phyloP scores from a whole-genome alignment of 1,284 basidiomycete genomes.

The Irpex rosettiformis region DNA sequence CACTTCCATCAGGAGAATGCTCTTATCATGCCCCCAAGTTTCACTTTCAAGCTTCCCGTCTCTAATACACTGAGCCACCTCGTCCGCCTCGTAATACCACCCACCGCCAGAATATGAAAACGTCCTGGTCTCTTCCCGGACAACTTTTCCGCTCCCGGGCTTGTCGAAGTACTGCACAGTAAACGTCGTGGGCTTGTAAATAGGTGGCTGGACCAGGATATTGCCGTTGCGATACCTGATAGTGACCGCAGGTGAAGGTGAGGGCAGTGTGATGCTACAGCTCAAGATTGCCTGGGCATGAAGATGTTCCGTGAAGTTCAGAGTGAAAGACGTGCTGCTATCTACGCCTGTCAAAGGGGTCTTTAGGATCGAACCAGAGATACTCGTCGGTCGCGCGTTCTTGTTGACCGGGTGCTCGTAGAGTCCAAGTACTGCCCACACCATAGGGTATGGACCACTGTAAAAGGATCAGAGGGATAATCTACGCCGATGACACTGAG shows the following conservation, averaged over 20 bases:
- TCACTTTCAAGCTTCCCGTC: slow-evolving; percentile 76
- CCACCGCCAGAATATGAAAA: slow-evolving; percentile 61
- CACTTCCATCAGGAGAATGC: slow-evolving; percentile 72
- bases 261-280: slow-evolving; percentile 54
- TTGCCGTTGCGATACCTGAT: slow-evolving; percentile 69
- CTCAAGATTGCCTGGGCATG: slow-evolving; percentile 65
- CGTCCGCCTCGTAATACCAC: slow-evolving; percentile 79
- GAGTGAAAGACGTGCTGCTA: slow-evolving; percentile 69
- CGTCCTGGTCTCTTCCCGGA: slow-evolving; percentile 49
- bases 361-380: slow-evolving; percentile 66
- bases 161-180: slow-evolving; percentile 58
- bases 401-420: slow-evolving; percentile 78
- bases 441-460: slow-evolving; percentile 79
- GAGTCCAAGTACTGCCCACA: slow-evolving; percentile 80
- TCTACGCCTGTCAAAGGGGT: slow-evolving; percentile 80
- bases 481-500: neutral
- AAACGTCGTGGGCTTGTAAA: slow-evolving; percentile 62
- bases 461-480: neutral
- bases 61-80: slow-evolving; percentile 76
- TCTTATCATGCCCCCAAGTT: slow-evolving; percentile 75
- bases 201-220: slow-evolving; percentile 59
- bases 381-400: slow-evolving; percentile 47
- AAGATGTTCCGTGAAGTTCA: slow-evolving; percentile 61
- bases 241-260: slow-evolving; percentile 45
- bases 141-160: slow-evolving; percentile 46